phyloP scores from a whole-genome alignment of 176 grass and related monocot genomes.

The Dactylis glomerata region DNA sequence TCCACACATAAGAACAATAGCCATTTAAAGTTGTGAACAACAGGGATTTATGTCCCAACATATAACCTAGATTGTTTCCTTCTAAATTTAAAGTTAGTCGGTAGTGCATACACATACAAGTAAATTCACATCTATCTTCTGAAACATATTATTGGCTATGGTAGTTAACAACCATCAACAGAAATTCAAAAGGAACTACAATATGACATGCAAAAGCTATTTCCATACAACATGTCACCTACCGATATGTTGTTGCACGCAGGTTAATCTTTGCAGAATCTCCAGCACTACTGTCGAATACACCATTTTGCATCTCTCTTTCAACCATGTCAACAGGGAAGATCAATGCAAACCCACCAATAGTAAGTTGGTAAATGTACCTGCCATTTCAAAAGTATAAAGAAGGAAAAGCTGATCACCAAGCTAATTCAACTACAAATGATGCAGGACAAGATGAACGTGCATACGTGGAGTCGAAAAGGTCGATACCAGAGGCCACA shows the following conservation, averaged over 20 bases:
- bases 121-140: neutral
- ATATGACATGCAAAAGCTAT: neutral
- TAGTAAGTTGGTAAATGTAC: conserved; percentile 92
- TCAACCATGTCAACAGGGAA: conserved; percentile 73
- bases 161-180: neutral
- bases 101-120: neutral
- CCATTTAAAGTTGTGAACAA: neutral
- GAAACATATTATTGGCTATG: neutral
- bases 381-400: conserved; percentile 35
- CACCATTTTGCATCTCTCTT: conserved; percentile 31
- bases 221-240: neutral
- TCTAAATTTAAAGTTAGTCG: neutral
- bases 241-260: conserved; percentile 75
- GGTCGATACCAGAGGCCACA: conserved; percentile 80
- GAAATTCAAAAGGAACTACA: neutral
- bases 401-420: neutral
- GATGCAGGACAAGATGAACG: conserved; percentile 9
- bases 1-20: neutral
- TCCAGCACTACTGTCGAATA: conserved; percentile 25
- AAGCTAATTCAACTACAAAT: conserved; percentile 3
- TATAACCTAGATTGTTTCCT: neutral
- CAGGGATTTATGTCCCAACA: neutral
- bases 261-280: conserved; percentile 88
- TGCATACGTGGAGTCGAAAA: conserved; percentile 88
- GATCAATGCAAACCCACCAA: conserved; percentile 84